A percentile compares a stretch with the other conserved stretches of the same genome.
phyloP scores from a whole-genome alignment of 345 rosid species.

The Brassica juncea region DNA sequence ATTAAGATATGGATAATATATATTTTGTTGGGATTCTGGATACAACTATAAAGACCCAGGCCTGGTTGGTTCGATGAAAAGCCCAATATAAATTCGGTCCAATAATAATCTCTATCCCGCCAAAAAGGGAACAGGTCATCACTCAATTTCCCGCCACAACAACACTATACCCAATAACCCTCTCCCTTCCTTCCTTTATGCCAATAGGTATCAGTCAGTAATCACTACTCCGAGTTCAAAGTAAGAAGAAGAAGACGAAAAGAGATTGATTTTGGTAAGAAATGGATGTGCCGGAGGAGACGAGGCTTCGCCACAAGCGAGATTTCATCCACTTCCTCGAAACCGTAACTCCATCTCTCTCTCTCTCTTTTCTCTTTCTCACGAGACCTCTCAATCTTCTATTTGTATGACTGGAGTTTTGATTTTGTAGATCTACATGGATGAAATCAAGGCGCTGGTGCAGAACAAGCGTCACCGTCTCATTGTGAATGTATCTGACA shows the following conservation, averaged over 20 bases:
- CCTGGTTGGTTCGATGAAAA: not conserved
- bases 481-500: conserved; percentile 86
- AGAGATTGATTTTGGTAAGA: conserved; percentile 16
- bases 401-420: not conserved
- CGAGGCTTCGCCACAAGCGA: conserved; percentile 72
- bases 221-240: not conserved
- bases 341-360: conserved; percentile 45
- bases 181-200: not conserved
- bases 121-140: not conserved
- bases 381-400: not conserved
- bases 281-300: conserved; percentile 71
- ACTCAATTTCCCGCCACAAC: conserved; percentile 19
- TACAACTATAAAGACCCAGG: not conserved
- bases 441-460: conserved; percentile 80
- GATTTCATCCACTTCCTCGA: conserved; percentile 77
- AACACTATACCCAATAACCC: not conserved
- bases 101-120: conserved; percentile 29
- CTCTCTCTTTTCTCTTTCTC: not conserved
- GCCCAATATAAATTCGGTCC: not conserved
- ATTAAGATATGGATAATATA: not conserved
- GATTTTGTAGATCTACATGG: conserved; percentile 59
- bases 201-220: not conserved
- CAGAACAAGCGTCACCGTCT: conserved; percentile 91
- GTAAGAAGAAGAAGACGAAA: not conserved
- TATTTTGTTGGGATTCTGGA: not conserved